Base-by-base conservation (phyloP, 352 stramenopile species). In the Phytophthora tubulina region DNA sequence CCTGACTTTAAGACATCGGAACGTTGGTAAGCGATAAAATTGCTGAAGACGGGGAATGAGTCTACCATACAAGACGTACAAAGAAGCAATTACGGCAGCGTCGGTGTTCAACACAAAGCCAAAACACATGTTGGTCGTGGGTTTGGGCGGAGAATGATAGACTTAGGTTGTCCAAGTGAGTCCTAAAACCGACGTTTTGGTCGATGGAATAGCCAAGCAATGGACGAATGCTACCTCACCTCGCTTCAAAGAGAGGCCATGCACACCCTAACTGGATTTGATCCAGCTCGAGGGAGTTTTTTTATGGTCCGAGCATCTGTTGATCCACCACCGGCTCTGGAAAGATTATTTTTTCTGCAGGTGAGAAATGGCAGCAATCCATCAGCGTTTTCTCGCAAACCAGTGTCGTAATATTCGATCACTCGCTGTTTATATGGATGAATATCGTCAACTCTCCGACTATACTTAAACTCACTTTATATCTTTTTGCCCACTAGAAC, bases 191-290 rank as follows among this genome's bases (percentile, higher is more conserved):
- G 65, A n/a, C 31, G 65, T 5, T 17, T 64, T 1, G 53, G 53
- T 8, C 21, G 63, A 3, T 70, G 63, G 53, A 64, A 70, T n/a
- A 49, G 0, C 14, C 45, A 57, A 52, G 17, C 44, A 13, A 58
- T 63, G 52, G 63, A 63, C 8, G 59, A 59, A 11, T 59, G 42
- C n/a, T 70, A 63, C 42, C 30, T 59, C 1, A 58, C 63, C 10
- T 44, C 45, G 4, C 15, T 63, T 3, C 41, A 51, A 2, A 21
- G 62, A 3, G 50, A 56, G 31, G 52, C 62, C 9, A 63, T 69
- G 62, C 51, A 31, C 11, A 56, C 31, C 39, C 31, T 70, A 1
- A 52, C 42, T 30, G 42, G 44, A 10, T 63, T 70, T 52, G 35
- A 52, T 9, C 11, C 48, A 11, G 13, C 27, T 5, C 27, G 48